Conservation (phyloP, 1,284 basidiomycete genomes). For the Rugiboletus extremiorientalis region DNA sequence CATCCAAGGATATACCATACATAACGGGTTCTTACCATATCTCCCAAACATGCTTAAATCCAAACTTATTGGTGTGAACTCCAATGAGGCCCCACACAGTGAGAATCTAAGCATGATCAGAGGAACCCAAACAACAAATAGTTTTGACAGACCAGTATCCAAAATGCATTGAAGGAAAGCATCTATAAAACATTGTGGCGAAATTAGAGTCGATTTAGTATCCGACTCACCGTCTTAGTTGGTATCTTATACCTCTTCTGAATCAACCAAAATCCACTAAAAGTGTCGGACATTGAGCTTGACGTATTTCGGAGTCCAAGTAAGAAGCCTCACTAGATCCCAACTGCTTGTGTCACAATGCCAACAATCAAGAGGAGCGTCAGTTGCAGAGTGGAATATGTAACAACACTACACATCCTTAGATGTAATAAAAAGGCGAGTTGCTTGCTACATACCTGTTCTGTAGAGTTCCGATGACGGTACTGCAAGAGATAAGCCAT, state of each 20-base stretch:
- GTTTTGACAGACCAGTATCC: constrained; percentile 56
- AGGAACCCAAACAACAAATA: neutral
- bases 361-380: constrained; percentile 76
- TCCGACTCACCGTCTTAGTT: constrained; percentile 60
- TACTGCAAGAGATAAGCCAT: constrained; percentile 40
- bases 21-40: constrained; percentile 53
- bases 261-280: constrained; percentile 72
- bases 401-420: constrained; percentile 44
- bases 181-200: constrained; percentile 42
- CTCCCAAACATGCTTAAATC: constrained; percentile 83
- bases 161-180: constrained; percentile 70
- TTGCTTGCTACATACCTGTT: constrained; percentile 52
- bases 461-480: constrained; percentile 78
- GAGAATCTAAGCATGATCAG: constrained; percentile 46
- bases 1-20: neutral
- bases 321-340: constrained; percentile 60
- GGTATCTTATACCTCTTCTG: constrained; percentile 71
- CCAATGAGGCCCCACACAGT: constrained; percentile 79
- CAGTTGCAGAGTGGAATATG: constrained; percentile 65
- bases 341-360: constrained; percentile 70
- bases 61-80: constrained; percentile 71
- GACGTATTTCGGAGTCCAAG: neutral
- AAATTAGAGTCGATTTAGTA: neutral
- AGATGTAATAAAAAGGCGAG: neutral
- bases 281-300: neutral